Evolutionary conservation across 768 basidiomycete species (phyloP).

Genomic region (Gloeophyllum trabeum): DNA sequence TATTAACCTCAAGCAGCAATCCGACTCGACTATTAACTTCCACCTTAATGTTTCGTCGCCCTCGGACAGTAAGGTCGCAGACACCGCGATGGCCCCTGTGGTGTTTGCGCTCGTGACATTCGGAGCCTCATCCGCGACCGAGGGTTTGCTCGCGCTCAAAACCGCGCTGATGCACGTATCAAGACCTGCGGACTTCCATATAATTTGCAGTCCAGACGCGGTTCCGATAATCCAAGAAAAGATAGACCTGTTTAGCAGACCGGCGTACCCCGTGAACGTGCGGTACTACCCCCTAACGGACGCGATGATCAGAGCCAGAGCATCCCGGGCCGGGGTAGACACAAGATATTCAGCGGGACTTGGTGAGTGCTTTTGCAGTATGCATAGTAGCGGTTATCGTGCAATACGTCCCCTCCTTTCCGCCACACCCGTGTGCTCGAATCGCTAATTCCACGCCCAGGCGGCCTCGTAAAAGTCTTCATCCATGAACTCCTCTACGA

Average conservation of each 20-base stretch:
- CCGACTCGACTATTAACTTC: too few relatives aligned
- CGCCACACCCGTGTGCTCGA: too few relatives aligned
- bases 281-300: constrained; percentile 7
- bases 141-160: constrained; percentile 7
- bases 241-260: constrained; percentile 6
- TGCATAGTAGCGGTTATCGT: too few relatives aligned
- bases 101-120: neutral
- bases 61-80: too few relatives aligned
- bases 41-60: too few relatives aligned
- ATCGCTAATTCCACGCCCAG: neutral
- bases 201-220: constrained; percentile 8
- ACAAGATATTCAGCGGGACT: constrained; percentile 4
- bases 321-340: constrained; percentile 8
- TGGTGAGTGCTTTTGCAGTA: neutral
- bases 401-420: too few relatives aligned
- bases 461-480: constrained; percentile 8
- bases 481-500: constrained; percentile 9
- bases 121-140: neutral
- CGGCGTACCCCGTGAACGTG: constrained; percentile 4
- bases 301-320: constrained; percentile 5
- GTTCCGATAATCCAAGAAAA: constrained; percentile 7
- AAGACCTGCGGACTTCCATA: constrained; percentile 9
- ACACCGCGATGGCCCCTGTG: neutral
- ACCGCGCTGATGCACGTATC: constrained; percentile 9
- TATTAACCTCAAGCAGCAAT: too few relatives aligned